phyloP scores from a whole-genome alignment of 148 eudicot genomes.

The Dysphania ambrosioides region DNA sequence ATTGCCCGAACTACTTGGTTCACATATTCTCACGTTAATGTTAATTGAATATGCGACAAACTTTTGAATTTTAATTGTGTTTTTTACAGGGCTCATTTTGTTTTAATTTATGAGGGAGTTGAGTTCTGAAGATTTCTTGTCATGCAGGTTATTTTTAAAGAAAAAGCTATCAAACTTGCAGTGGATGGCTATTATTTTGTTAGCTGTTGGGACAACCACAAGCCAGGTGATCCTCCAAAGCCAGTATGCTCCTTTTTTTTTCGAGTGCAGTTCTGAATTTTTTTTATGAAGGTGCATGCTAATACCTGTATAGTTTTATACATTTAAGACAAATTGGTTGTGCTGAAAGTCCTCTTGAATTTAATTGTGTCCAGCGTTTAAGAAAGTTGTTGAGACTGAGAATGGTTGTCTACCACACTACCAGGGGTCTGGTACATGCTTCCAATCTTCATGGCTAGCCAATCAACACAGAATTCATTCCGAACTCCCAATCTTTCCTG shows the following conservation, averaged over 20 bases:
- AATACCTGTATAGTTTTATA: neutral
- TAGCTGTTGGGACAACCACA: constrained; percentile 96
- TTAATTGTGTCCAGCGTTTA: neutral
- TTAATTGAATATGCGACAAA: neutral
- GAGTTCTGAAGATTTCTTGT: constrained; percentile 2
- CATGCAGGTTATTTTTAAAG: constrained; percentile 67
- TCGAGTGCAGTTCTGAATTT: constrained; percentile 1
- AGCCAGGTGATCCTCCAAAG: constrained; percentile 65
- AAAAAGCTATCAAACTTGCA: constrained; percentile 89
- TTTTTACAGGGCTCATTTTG: neutral
- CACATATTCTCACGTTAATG: neutral
- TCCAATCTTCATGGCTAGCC: neutral
- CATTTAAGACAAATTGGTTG: neutral
- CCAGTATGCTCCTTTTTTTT: neutral
- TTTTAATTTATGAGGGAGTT: neutral
- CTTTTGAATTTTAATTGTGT: neutral
- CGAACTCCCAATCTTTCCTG: neutral
- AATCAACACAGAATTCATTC: neutral
- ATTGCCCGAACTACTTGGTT: constrained; percentile 5
- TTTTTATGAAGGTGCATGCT: neutral
- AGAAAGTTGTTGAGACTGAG: neutral
- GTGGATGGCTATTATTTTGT: constrained; percentile 87
- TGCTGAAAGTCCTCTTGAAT: neutral
- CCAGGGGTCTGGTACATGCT: neutral
- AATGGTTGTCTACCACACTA: neutral